Evolutionary conservation across 139 green algal species (phyloP), one percentile per base, ranked within the genome.

Genomic region (Chlamydomonas applanata): DNA sequence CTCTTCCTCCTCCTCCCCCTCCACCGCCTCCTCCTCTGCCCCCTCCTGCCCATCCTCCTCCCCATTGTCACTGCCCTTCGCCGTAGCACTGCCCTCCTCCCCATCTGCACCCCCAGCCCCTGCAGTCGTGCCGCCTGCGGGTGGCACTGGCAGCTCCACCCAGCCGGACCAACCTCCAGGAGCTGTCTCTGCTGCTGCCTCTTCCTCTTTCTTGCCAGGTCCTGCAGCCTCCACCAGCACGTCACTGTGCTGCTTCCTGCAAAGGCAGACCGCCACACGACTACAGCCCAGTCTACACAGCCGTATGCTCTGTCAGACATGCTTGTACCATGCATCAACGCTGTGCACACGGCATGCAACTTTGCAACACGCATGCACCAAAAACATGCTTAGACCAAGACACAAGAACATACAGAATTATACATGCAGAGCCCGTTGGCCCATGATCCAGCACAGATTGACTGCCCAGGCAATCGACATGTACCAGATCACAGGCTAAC

Each of bases 121-220:
- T 16, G 59, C 59, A 3, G 68, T 54, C 20, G 52, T 60, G 27
- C 70, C 46, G 52, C n/a, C n/a, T n/a, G n/a, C n/a, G n/a, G n/a
- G 45, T 44, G 71, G 72, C 33, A 73, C 30, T 40, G 77, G 71
- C 46, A 85, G 54, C 66, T 81, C 75, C 44, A 78, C 65, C 85
- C 81, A 88, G 14, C 83, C 83, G 0, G 71, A 71, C 82, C 78
- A 85, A 2, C 71, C 72, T 22, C 69, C 71, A 7, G 54, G n/a
- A 34, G 34, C 3, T 30, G 29, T 30, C 59, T 35, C 59, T 35
- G 46, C 57, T 24, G 60, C 59, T 57, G 44, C 17, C 40, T 78
- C 71, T 71, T 49, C 57, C 35, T 68, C 71, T 40, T 49, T 13
- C 71, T 19, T 66, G 40, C 75, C 25, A 80, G 36, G 9, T 40